phyloP scores from a whole-genome alignment of 768 basidiomycete genomes.

The Sutorius australiensis region DNA sequence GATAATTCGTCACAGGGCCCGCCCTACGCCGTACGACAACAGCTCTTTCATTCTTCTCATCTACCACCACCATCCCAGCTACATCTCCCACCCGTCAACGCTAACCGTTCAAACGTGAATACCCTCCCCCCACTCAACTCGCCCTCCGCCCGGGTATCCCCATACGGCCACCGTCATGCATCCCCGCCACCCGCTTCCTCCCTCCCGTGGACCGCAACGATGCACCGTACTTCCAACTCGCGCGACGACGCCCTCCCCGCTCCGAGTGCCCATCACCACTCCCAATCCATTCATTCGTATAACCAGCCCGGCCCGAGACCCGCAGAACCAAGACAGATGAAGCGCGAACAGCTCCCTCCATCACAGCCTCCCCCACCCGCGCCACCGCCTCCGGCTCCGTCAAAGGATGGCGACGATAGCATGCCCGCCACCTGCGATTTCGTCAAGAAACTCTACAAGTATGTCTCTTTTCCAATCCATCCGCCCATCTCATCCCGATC shows the following conservation, averaged over 20 bases:
- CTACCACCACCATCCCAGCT: conserved; percentile 44
- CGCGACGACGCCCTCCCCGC: conserved; percentile 39
- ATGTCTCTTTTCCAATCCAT: background rate
- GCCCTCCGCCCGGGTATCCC: conserved; percentile 24
- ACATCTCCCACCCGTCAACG: conserved; percentile 34
- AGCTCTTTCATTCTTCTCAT: conserved; percentile 41
- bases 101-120: conserved; percentile 35
- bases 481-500: conserved; percentile 1
- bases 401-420: conserved; percentile 55
- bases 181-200: conserved; percentile 27
- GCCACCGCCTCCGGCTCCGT: conserved; percentile 12
- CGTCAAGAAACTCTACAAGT: conserved; percentile 94
- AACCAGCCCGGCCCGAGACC: conserved; percentile 19
- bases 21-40: conserved; percentile 29
- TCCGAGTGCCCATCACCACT: conserved; percentile 13
- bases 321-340: conserved; percentile 26
- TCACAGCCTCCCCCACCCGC: conserved; percentile 23
- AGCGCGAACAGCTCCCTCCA: conserved; percentile 28
- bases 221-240: conserved; percentile 39
- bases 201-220: conserved; percentile 22
- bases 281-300: conserved; percentile 17
- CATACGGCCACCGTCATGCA: conserved; percentile 25
- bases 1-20: conserved; percentile 30
- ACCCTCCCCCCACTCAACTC: conserved; percentile 41
- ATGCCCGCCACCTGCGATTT: conserved; percentile 92